Evolutionary conservation across 2,329 filamentous ascomycete genomes (phyloP).

Genomic region (Tolypocladium nubicola): DNA sequence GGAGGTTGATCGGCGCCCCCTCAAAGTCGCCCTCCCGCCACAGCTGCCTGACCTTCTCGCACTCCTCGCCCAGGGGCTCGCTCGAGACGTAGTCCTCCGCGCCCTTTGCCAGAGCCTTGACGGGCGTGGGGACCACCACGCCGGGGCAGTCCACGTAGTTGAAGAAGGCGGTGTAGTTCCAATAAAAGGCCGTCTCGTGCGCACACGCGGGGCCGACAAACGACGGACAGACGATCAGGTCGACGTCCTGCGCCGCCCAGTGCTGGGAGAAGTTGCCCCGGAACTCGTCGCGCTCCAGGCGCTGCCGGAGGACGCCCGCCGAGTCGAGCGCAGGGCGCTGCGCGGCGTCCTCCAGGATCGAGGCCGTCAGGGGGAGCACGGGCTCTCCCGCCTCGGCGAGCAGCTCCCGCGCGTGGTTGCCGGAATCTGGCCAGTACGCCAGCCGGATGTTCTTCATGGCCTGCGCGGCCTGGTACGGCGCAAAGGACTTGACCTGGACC

Average conservation of each 20-base stretch:
- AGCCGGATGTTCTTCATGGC: too few species aligned
- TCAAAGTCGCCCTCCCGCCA: too few species aligned
- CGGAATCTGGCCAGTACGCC: background rate
- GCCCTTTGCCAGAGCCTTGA: slow-evolving; percentile 1
- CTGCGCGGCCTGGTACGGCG: too few species aligned
- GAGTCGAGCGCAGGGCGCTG: background rate
- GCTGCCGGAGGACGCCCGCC: slow-evolving; percentile 13
- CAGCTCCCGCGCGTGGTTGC: background rate
- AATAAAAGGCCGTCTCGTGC: slow-evolving; percentile 23
- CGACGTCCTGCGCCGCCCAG: slow-evolving; percentile 23
- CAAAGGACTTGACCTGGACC: background rate
- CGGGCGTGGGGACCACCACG: slow-evolving; percentile 21
- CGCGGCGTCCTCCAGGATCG: slow-evolving; percentile 9
- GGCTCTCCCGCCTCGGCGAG: slow-evolving; percentile 15
- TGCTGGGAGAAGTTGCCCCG: slow-evolving; percentile 18
- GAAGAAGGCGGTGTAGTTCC: slow-evolving; percentile 25
- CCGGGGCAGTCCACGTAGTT: slow-evolving; percentile 26
- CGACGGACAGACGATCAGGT: slow-evolving; percentile 15
- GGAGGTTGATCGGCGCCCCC: too few species aligned
- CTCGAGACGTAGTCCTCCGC: too few species aligned
- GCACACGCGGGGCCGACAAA: slow-evolving; percentile 15
- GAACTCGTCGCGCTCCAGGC: slow-evolving; percentile 17
- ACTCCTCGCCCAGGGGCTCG: too few species aligned
- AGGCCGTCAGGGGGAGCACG: slow-evolving; percentile 14
- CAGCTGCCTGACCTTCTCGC: too few species aligned